phyloP scores from a whole-genome alignment of 2,329 filamentous ascomycete genomes.

The Zasmidium angulare region DNA sequence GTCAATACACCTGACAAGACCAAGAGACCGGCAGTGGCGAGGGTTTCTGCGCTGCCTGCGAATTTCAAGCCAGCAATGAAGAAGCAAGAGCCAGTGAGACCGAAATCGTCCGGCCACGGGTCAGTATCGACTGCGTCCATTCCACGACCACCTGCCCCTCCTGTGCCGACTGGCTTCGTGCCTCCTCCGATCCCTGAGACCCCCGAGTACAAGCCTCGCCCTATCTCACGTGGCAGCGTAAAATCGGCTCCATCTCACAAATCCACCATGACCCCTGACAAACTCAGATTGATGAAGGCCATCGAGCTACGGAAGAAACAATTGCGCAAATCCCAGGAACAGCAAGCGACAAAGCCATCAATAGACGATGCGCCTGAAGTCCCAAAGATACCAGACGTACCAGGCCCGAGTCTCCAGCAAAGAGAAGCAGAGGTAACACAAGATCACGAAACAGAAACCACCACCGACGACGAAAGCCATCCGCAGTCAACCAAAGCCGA shows the following conservation, averaged over 20 bases:
- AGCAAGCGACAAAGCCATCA: slow-evolving; percentile 4
- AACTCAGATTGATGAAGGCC: slow-evolving; percentile 89
- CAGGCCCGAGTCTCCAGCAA: neutral
- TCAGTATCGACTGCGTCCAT: neutral
- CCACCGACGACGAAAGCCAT: slow-evolving; percentile 20
- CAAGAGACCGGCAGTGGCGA: slow-evolving; percentile 56
- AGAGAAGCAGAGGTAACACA: slow-evolving; percentile 20
- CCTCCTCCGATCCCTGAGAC: slow-evolving; percentile 38
- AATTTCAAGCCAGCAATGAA: slow-evolving; percentile 25
- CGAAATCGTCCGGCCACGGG: slow-evolving; percentile 35
- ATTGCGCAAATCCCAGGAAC: slow-evolving; percentile 44
- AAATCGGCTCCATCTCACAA: slow-evolving; percentile 46
- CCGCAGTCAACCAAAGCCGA: slow-evolving; percentile 49
- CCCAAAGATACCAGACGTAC: slow-evolving; percentile 16
- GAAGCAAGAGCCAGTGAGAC: slow-evolving; percentile 29
- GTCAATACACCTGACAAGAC: slow-evolving; percentile 47
- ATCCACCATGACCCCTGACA: slow-evolving; percentile 73
- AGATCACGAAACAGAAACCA: slow-evolving; percentile 9
- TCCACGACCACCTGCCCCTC: slow-evolving; percentile 10
- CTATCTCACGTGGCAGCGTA: slow-evolving; percentile 36
- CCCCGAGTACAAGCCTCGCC: slow-evolving; percentile 34
- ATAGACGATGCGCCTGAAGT: slow-evolving; percentile 21
- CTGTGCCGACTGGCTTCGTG: slow-evolving; percentile 15
- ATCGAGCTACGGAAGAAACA: slow-evolving; percentile 86
- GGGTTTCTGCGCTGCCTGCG: slow-evolving; percentile 46